Percentiles rank a stretch among this genome's conserved stretches.
Evolutionary conservation across 2,329 filamentous ascomycete genomes (phyloP).

Genomic region (Fusarium odoratissimum): DNA sequence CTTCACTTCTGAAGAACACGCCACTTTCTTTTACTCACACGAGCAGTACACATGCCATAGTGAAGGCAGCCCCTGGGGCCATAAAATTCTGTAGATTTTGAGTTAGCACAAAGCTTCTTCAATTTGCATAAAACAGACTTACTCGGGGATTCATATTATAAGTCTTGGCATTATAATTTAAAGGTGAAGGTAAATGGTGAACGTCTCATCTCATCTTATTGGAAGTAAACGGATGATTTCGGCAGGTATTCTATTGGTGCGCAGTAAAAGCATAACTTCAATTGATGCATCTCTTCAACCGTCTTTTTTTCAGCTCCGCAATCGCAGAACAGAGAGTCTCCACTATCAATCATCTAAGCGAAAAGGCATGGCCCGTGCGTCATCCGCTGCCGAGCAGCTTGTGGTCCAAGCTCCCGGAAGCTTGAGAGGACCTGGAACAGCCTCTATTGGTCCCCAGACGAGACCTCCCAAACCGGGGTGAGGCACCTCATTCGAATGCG

Average conservation of each 20-base stretch:
- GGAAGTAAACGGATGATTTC: slow-evolving; percentile 15
- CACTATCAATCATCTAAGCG: slow-evolving; percentile 30
- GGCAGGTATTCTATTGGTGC: neutral
- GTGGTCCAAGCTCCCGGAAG: slow-evolving; percentile 49
- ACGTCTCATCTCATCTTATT: slow-evolving; percentile 10
- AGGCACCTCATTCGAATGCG: slow-evolving; percentile 39
- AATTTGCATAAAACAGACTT: neutral
- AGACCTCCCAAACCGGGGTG: slow-evolving; percentile 26
- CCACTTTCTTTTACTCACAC: slow-evolving; percentile 51
- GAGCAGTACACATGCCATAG: slow-evolving; percentile 64
- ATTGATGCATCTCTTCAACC: slow-evolving; percentile 42
- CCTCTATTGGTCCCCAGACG: slow-evolving; percentile 42
- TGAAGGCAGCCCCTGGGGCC: slow-evolving; percentile 64
- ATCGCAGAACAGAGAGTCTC: slow-evolving; percentile 6
- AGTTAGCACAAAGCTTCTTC: neutral
- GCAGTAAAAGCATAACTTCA: slow-evolving; percentile 42
- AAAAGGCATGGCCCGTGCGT: slow-evolving; percentile 31
- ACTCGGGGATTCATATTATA: slow-evolving; percentile 48
- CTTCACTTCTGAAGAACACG: slow-evolving; percentile 20
- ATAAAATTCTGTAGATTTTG: slow-evolving; percentile 54
- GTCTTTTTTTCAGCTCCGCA: slow-evolving; percentile 5
- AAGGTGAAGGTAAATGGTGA: neutral
- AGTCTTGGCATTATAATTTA: neutral
- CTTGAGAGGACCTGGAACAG: slow-evolving; percentile 35
- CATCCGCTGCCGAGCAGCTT: slow-evolving; percentile 36